phyloP scores from a whole-genome alignment of 345 rosid species.

The Linum tenue region DNA sequence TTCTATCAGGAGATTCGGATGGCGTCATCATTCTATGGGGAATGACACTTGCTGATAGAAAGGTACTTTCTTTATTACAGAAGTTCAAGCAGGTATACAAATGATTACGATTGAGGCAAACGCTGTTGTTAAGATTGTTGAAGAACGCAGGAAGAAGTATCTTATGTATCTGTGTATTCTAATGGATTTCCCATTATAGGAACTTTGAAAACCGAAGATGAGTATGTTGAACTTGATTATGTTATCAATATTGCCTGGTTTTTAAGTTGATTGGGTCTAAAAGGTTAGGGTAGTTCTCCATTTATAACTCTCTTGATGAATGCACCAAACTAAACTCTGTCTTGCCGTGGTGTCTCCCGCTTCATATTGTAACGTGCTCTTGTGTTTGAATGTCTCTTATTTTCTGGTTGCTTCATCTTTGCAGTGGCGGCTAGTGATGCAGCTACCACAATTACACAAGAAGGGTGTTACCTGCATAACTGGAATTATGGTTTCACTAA shows the following conservation, averaged over 20 bases:
- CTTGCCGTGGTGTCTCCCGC: neutral
- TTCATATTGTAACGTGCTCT: neutral
- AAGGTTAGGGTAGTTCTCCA: too few relatives aligned
- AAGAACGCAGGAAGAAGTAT: neutral
- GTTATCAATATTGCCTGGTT: too few relatives aligned
- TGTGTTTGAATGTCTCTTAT: neutral
- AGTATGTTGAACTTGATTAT: too few relatives aligned
- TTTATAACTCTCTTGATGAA: too few relatives aligned
- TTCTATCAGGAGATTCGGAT: constrained; percentile 80
- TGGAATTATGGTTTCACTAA: constrained; percentile 56
- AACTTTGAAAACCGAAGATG: too few relatives aligned
- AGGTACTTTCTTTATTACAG: constrained; percentile 28
- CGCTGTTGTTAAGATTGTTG: neutral
- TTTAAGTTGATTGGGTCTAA: too few relatives aligned
- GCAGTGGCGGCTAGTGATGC: constrained; percentile 69
- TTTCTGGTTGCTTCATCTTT: constrained; percentile 9
- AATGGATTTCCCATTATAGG: too few relatives aligned
- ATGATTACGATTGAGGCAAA: too few relatives aligned
- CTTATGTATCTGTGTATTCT: neutral
- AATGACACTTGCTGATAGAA: constrained; percentile 37
- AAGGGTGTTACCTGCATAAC: constrained; percentile 83
- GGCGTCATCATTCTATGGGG: constrained; percentile 74
- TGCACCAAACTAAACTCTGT: too few relatives aligned
- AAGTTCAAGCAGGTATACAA: too few relatives aligned
- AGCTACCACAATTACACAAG: constrained; percentile 65